Base-by-base conservation (phyloP, 495 filamentous ascomycete species). In the Physcia stellaris region DNA sequence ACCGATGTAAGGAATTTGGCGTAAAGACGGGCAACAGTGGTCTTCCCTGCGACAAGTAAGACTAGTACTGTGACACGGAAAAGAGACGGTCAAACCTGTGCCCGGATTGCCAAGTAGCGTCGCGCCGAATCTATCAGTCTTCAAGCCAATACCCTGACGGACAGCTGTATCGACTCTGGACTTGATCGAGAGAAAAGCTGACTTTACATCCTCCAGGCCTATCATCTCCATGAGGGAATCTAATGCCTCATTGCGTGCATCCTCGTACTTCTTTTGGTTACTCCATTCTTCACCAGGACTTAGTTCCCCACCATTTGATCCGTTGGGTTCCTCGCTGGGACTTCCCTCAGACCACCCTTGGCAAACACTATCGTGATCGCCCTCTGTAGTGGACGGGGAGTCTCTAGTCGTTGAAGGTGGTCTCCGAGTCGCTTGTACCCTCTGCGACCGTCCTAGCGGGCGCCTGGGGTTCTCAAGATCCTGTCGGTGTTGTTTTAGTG, bases 41-140 rank as follows among this genome's bases (percentile, higher is more conserved):
- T 88, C 61, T 88, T 92, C 1, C 79, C 78, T 79, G 36, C 15
- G n/a, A 2, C 32, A 0, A 21, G 24, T 56, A 43, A 53, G 46
- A 13, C 19, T n/a, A n/a, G n/a, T n/a, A n/a, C n/a, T n/a, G n/a
- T n/a, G n/a, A n/a, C n/a, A n/a, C n/a, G n/a, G n/a, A n/a, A n/a
- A n/a, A n/a, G n/a, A n/a, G n/a, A n/a, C n/a, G 23, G 36, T 39
- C 57, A 38, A 58, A 75, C 82, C 83, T 37, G 80, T 87, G 6
- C 83, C 83, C 0, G 84, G 84, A 55, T 88, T 92, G 1, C 84
- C 83, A 0, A 85, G 63, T 10, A 92, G 61, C 0, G 68, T 68
- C 1, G 68, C 62, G 13, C 76, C 70, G 42, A 80, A 77, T 11
- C 83, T 59, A 40, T 85, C 75, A 0, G 56, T 47, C 19, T 61